Evolutionary conservation across 2,329 filamentous ascomycete species (phyloP), one percentile per base, ranked within the genome.

Genomic region (Delphinella strobiligena): DNA sequence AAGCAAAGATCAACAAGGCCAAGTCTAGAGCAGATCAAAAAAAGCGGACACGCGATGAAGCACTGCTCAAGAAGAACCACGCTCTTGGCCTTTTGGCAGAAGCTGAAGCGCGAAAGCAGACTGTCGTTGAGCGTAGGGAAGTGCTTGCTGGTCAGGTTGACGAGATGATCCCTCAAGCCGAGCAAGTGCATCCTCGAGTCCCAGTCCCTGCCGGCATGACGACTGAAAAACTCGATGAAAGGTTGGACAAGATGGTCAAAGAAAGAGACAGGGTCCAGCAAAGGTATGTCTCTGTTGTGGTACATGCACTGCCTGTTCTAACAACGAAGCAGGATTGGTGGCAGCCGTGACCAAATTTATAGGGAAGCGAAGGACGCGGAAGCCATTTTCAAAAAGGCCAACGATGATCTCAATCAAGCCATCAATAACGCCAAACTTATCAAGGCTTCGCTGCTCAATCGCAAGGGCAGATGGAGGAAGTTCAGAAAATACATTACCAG

Each of bases 401-500:
- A 45, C 19, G 40, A 36, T 7, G 37, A 52, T 17, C 40, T 50
- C 17, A 41, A 49, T 9, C 42, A 48, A 1, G 43, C 59, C 62
- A 35, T 62, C 12, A 27, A 27, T 27, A 27, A 27, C 22, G 7
- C 12, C 7, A 7, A 27, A 12, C 22, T 27, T 12, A 27, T 78
- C 32, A 71, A 70, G 49, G 53, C 67, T 22, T 76, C 86, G 1
- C 73, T 94, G 31, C 61, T 66, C 8, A 66, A 80, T 41, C 83
- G 91, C 12, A 72, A 83, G 41, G 64, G 70, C 19, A 78, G 86
- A 50, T 98, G 87, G 82, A 71, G 75, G 41, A 69, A 73, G 37
- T 96, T 98, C 61, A 82, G 89, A 51, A 74, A 78, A 18, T 75
- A 79, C 49, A 95, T 98, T 52, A 89, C 87, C 29, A 76, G 81